Base-by-base conservation (phyloP, 768 basidiomycete genomes). In the Leccinum variicolor region DNA sequence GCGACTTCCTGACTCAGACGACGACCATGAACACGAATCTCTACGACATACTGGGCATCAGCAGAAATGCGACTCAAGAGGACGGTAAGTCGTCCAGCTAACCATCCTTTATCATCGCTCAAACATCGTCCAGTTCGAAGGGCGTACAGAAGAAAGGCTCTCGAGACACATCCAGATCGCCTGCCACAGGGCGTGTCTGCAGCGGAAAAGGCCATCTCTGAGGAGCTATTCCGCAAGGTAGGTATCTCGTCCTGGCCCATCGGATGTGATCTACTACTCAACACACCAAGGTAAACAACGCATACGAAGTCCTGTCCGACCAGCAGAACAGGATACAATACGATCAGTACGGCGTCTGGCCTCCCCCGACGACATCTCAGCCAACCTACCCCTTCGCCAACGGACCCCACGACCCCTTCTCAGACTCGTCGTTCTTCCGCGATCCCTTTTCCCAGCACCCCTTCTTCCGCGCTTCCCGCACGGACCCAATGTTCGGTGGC, bases 131-230 rank as follows among this genome's bases (percentile, higher is more conserved):
- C 60, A 92, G 89, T 92, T 61, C 82, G 87, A 59, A 89, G 81
- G 64, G 90, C 90, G n/a, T 92, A 92, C 78, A 85, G 81, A 70
- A 83, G 77, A 72, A 80, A 75, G 66, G 90, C 90, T 3, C 67
- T 92, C 26, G 76, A 84, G 56, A 92, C 88, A 3, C 90, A 92
- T 67, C 90, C 90, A 6, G 90, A 92, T 66, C 78, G 90, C 46
- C 76, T 89, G 2, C 79, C 82, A 5, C 82, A 75, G 41, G 77
- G 77, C 15, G 77, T 79, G n/a, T 81, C 84, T 26, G 62, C 77
- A 13, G 79, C 77, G 8, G 80, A 90, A n/a, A 90, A 85, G 67
- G 67, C 77, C 8, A 59, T 65, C 0, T 80, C 87, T 6, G 87
- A 85, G 65, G 90, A 90, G 54, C 72, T 81, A 54, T 82, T 82